Evolutionary conservation across 805 yeast genomes (phyloP), one percentile per base, ranked within the genome.

Genomic region (Saccharomycopsis olivae): DNA sequence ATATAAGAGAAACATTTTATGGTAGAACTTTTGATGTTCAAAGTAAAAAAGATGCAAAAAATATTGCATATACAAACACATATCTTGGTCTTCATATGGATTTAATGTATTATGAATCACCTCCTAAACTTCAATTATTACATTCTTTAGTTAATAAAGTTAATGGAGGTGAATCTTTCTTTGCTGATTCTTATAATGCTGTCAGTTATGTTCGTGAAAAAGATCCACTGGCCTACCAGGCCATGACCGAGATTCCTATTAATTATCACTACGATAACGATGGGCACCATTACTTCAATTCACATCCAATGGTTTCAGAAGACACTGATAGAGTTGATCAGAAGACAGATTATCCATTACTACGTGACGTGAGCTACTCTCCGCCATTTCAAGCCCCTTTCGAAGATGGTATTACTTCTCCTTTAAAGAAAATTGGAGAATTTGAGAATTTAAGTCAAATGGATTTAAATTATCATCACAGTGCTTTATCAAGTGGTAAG

Each of bases 351-450:
- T 43, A 51, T 15, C 54, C 59, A 2, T 48, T 59, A 21, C 69
- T 79, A 47, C 69, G 69, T 48, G 76, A 70, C 38, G 71, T 80
- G 16, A 79, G 78, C 52, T 82, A 81, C 55, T 74, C 89, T 0
- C 92, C 94, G 2, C 89, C 88, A 9, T 83, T 80, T 60, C 94
- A 82, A 53, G 89, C 83, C 0, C 89, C 89, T 1, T 72, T 75
- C 44, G 85, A 79, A 47, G 58, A 58, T 40, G 76, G 75, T 14
- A 66, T 72, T 10, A 63, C 66, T n/a, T 59, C 59, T 8, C 57
- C 60, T 20, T 41, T 48, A n/a, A 46, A 44, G 32, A 48, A 50
- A 10, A 40, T 46, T 9, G 51, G 51, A 4, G 48, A 46, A 8
- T 59, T 6, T 24, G 40, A 39, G 20, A 40, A 47, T 49, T 49